These are phyloP conservation scores for Thalassiosira livingstoniorum DNA, from an alignment of 352 stramenopile genomes.

Conservation along the genomic window DNA sequence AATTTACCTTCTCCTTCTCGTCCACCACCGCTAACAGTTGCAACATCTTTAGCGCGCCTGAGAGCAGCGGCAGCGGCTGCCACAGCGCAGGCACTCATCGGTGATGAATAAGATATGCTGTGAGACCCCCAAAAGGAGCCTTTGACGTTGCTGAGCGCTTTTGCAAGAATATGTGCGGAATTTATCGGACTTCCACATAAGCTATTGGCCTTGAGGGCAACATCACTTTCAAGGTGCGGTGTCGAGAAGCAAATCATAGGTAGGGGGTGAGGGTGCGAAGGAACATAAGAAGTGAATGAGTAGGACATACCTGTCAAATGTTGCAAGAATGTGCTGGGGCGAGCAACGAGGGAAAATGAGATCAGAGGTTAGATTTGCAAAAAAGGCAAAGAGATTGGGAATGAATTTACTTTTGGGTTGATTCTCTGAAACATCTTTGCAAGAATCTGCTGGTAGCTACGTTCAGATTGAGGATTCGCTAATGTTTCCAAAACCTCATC, in stretches of 20 bases:
- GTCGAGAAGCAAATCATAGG: too few relatives aligned
- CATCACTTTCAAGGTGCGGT: conserved; percentile 67
- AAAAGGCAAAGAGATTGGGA: too few relatives aligned
- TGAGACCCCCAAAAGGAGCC: conserved; percentile 39
- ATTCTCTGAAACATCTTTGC: conserved; percentile 68
- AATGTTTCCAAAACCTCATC: conserved; percentile 79
- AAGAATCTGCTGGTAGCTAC: conserved; percentile 71
- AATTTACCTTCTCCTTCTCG: conserved; percentile 53
- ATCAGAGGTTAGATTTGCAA: too few relatives aligned
- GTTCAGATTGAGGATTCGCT: conserved; percentile 70
- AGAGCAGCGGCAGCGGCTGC: conserved; percentile 42
- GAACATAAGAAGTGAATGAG: too few relatives aligned
- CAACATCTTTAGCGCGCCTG: conserved; percentile 45
- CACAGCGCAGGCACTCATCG: conserved; percentile 43
- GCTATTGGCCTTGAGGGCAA: conserved; percentile 53
- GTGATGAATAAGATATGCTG: conserved; percentile 45
- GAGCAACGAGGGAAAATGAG: not conserved
- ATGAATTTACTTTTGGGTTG: conserved; percentile 46
- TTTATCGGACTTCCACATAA: conserved; percentile 28
- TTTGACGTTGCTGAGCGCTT: conserved; percentile 48
- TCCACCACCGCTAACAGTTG: conserved; percentile 46
- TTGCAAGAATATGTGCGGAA: conserved; percentile 48
- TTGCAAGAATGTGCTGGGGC: conserved; percentile 54
- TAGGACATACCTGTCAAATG: conserved; percentile 74
- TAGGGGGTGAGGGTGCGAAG: too few relatives aligned